Evolutionary conservation across 768 basidiomycete species (phyloP), one percentile per base, ranked within the genome.

Genomic region (Infundibulicybe gibba): DNA sequence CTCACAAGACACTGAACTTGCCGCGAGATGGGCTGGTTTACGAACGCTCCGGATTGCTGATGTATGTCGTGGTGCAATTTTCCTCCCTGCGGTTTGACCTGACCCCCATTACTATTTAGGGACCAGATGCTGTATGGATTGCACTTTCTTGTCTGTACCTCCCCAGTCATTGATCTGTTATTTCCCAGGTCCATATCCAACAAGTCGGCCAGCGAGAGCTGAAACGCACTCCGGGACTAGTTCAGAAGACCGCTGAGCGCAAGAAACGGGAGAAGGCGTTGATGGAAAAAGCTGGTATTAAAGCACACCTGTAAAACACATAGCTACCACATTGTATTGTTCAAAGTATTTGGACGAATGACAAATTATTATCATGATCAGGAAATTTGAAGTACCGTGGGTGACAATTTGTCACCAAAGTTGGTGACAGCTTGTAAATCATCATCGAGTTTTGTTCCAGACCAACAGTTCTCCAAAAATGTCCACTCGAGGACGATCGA

Each of bases 191-290:
- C 2, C 94, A 98, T 67, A 86, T 97, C 43, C 92, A 94, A 63
- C 94, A 98, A 68, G 88, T 98, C 38, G 95, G 94, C 8, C 86
- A 87, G 59, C 74, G 84, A 39, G 95, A 97, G 67, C 72, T 97
- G 53, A 87, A 79, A 68, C 83, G 91, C 19, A 90, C 84, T 1
- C 77, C 79, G 1, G 74, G 51, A 11, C 67, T 97, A 3, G 73
- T 65, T 19, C 71, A 76, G 59, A 80, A 77, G 49, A 67, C 75
- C 5, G 69, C 68, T 11, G 81, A 80, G 49, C 59, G 76, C 39
- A 78, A 76, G 63, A 72, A 72, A 67, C 87, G 73, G 61, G 85
- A 91, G 61, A 71, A 65, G n/a, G 70, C 58, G 5, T 59, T 90
- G 42, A 63, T 87, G 54, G 70, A 76, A 39, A 82, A 79, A 56